Base-by-base conservation (phyloP, 306 rosid genomes). In the Sophora flavescens region DNA sequence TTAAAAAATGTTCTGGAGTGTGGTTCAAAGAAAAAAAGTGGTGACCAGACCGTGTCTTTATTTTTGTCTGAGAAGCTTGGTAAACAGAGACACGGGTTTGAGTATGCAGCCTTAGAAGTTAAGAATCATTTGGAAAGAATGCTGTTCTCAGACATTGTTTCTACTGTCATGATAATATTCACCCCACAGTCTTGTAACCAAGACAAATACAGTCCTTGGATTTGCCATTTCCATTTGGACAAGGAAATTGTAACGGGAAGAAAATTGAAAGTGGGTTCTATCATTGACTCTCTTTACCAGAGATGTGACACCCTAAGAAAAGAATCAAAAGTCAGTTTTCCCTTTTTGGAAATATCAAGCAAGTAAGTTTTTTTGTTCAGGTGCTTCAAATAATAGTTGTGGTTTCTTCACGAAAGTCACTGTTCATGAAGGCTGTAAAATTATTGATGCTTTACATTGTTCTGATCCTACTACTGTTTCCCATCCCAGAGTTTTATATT, bases 1-100 rank as follows among this genome's bases (percentile, higher is more conserved):
- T 88, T 96, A 39, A 96, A 96, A 90, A 82, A 84, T 47, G 93
- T 93, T 50, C 70, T 91, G 77, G 99, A 96, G 82, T 96, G 97
- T 57, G 98, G 97, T 62, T 85, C 96, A 10, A 88, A 51, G 86
- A 92, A 78, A 73, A 89, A 64, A 67, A 76, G 65, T 38, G 81
- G 83, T 16, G 83, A 81, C 59, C 93, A 89, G 82, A 86, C 87
- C 0, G 63, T 86, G 75, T 89, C 98, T 50, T 66, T 96, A 61
- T 91, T 70, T 90, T 91, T 96, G 68, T 89, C 93, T 3, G 78
- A 82, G 78, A 88, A 85, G 64, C 90, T 96, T 79, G 84, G 89
- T 47, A 87, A 87, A 79, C 91, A 59, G 61, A 87, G 86, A 75
- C 75, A 89, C 36, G 96, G 99, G 68, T 84, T 81, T 74, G 96